phyloP scores from a whole-genome alignment of 768 basidiomycete species.

The Calvatia gigantea region DNA sequence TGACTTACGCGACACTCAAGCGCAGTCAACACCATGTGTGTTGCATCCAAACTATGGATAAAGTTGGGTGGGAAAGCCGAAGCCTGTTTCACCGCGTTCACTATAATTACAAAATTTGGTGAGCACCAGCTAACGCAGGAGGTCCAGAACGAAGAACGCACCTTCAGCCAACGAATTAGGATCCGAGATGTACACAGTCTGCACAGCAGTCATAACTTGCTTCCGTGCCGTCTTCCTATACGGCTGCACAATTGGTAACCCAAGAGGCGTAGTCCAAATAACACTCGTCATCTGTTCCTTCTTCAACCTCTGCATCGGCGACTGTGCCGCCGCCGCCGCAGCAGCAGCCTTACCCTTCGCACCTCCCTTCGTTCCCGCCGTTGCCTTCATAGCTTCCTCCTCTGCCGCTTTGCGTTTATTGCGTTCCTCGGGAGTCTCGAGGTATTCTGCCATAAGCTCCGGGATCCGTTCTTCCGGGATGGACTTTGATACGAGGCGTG shows the following conservation, averaged over 20 bases:
- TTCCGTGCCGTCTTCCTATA: slow-evolving; percentile 82
- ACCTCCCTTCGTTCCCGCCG: slow-evolving; percentile 10
- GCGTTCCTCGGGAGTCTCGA: neutral
- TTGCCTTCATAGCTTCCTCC: neutral
- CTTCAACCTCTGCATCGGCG: slow-evolving; percentile 36
- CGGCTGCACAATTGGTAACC: slow-evolving; percentile 93
- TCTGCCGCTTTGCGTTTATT: neutral
- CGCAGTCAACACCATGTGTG: slow-evolving; percentile 98
- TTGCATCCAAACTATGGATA: slow-evolving; percentile 95
- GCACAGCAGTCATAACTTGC: slow-evolving; percentile 81
- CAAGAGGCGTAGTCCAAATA: slow-evolving; percentile 96
- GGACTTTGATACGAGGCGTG: slow-evolving; percentile 82
- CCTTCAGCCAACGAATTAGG: slow-evolving; percentile 72
- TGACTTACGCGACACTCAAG: slow-evolving; percentile 75
- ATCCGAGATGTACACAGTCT: slow-evolving; percentile 88
- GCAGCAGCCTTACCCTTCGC: slow-evolving; percentile 5
- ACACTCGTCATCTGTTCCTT: slow-evolving; percentile 95
- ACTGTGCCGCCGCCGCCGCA: neutral
- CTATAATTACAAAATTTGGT: slow-evolving; percentile 36
- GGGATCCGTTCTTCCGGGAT: slow-evolving; percentile 69
- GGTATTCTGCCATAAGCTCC: slow-evolving; percentile 29
- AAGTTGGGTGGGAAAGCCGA: slow-evolving; percentile 99
- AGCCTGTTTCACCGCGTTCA: slow-evolving; percentile 84
- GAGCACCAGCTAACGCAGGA: neutral
- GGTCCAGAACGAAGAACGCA: slow-evolving; percentile 20